These are phyloP conservation scores for Scutellaria galericulata DNA, from an alignment of 257 asterid genomes.

Conservation along the genomic window DNA sequence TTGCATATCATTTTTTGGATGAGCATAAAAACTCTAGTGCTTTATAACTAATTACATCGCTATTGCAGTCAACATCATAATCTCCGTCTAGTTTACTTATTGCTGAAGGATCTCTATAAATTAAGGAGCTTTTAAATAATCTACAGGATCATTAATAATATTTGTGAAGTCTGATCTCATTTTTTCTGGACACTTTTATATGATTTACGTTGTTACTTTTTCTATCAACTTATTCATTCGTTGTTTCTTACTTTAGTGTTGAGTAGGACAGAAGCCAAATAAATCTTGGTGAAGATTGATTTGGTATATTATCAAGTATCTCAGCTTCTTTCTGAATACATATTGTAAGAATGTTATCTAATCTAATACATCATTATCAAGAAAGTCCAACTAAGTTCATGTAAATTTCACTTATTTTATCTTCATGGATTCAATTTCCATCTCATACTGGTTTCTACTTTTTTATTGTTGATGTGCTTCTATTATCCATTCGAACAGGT, in stretches of 20 bases:
- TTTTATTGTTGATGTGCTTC: slow-evolving; percentile 28
- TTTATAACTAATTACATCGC: neutral
- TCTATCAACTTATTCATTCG: neutral
- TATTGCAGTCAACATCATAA: slow-evolving; percentile 14
- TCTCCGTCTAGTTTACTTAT: neutral
- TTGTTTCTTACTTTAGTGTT: neutral
- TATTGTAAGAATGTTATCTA: neutral
- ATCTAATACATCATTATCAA: slow-evolving; percentile 5
- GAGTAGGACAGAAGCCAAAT: neutral
- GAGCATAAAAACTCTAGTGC: neutral
- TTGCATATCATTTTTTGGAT: neutral
- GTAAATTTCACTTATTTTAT: slow-evolving; percentile 26
- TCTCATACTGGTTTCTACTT: slow-evolving; percentile 4
- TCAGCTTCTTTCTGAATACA: slow-evolving; percentile 1
- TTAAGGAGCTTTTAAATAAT: slow-evolving; percentile 10
- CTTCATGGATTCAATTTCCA: slow-evolving; percentile 23
- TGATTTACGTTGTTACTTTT: neutral
- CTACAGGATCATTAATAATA: neutral
- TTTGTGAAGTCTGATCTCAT: neutral
- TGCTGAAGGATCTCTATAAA: neutral
- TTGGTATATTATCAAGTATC: neutral
- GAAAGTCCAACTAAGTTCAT: neutral
- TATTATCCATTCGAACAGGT: slow-evolving; percentile 62
- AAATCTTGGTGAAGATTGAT: slow-evolving; percentile 20
- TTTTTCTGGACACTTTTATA: neutral